Base-by-base conservation (phyloP, 108 stramenopile species). In the Stephanodiscus minutulus region DNA sequence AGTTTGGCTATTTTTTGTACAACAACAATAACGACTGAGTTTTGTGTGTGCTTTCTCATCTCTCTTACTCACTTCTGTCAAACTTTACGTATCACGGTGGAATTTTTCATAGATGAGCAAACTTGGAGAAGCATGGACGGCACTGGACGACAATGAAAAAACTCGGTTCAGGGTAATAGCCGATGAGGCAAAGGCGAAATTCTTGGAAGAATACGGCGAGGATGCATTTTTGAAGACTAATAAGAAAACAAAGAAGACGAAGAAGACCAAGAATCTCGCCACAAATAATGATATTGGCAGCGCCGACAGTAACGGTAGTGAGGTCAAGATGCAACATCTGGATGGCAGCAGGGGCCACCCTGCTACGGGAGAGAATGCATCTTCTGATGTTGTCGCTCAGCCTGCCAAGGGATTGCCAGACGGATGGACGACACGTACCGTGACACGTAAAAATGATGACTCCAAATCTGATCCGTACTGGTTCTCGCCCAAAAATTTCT, bases 61-160 rank as follows among this genome's bases (percentile, higher is more conserved):
- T 56, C 28, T 25, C 8, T 20, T 1, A 52, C 24, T 24, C 50
- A 1, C 5, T 11, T 15, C 31, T 25, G 8, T 29, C 15, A 29
- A 56, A 24, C 6, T 52, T 20, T 56, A 28, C 8, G 7, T 25
- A n/a, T 37, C 57, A 25, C 25, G 12, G 6, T 58, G 57, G 18
- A 12, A 11, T 58, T 0, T 37, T 36, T 56, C 8, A 29, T 58
- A 58, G 57, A n/a, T 37, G 36, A 17, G 33, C 13, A 36, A 36
- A 18, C 13, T 58, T 33, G 33, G 31, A 20, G 33, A 58, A 58
- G 33, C 12, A 36, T 58, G 33, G 18, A 33, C 3, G 35, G 33
- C 57, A 29, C 57, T 58, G 35, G 57, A 58, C 18, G 0, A 36
- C 13, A 17, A 20, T 58, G 6, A 11, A 58, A 58, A n/a, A 59